These are phyloP conservation scores for Stagonosporopsis rhizophila DNA, from an alignment of 2,329 filamentous ascomycete species.

Conservation along the genomic window DNA sequence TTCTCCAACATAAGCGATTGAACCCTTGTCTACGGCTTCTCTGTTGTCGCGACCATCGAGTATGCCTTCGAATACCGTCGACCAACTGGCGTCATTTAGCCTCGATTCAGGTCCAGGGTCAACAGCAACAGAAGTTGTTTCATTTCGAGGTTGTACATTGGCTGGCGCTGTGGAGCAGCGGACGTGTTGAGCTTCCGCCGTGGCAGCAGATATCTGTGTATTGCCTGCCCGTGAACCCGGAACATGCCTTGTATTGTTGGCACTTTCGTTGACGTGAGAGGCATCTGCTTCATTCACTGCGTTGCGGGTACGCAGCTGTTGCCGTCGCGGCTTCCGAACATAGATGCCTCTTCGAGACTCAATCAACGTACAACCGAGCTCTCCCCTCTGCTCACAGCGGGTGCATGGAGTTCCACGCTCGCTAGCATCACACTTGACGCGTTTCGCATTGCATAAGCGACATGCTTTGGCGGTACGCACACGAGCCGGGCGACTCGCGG, in stretches of 20 bases:
- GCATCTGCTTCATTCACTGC: not conserved
- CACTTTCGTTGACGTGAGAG: not conserved
- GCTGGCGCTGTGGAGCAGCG: not conserved
- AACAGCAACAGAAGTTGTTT: not conserved
- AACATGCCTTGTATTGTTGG: not conserved
- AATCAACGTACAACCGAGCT: conserved; percentile 4
- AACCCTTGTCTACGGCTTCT: conserved; percentile 8
- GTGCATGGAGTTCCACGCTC: conserved; percentile 13
- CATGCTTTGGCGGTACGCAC: conserved; percentile 13
- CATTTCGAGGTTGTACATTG: not conserved
- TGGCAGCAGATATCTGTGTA: not conserved
- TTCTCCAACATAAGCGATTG: conserved; percentile 10
- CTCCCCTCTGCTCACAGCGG: conserved; percentile 8
- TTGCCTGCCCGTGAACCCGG: not conserved
- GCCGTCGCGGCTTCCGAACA: conserved; percentile 10
- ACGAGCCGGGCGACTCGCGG: conserved; percentile 2
- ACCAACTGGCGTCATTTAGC: conserved; percentile 9
- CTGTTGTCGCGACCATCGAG: not conserved
- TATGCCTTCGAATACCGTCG: conserved; percentile 8
- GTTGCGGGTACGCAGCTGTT: not conserved
- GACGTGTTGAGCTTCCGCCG: not conserved
- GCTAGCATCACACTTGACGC: conserved; percentile 15
- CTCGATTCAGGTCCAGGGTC: not conserved
- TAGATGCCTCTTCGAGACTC: conserved; percentile 16
- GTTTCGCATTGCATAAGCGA: conserved; percentile 14